Base-by-base conservation (phyloP, 73 alveolate species). In the Symbiodinium natans region DNA sequence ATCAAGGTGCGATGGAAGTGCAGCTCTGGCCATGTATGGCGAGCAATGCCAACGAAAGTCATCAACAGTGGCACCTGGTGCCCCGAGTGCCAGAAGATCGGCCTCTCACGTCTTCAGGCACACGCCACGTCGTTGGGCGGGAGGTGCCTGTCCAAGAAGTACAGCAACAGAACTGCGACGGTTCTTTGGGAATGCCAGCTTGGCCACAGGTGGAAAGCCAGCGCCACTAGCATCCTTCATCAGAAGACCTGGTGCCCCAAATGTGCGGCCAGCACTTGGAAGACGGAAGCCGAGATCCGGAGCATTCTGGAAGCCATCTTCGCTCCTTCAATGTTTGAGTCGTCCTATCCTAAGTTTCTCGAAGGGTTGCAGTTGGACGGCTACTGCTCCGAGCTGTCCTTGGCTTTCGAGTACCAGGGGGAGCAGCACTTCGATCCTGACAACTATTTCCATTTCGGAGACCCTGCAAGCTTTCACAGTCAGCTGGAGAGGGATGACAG, bases 291-390 rank as follows among this genome's bases (percentile, higher is more conserved):
- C 15, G 56, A 40, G 36, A 31, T 40, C 17, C 38, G 88, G 9
- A 19, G 36, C 36, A 33, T 40, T 38, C 25, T 80, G 27, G 88
- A 38, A 25, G 59, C 48, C 56, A 80, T 80, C 48, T 80, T 80
- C 41, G 3, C 3, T 23, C 48, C 59, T 29, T 11, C 38, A 9
- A 2, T 17, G 8, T 80, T 80, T 10, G 39, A 6, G 56, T 39
- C 88, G 31, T 36, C 63, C 34, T 39, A 5, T 17, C 88, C 88
- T 23, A 10, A 31, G 4, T 80, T 80, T 25, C 36, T 80, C 63
- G 40, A 25, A 15, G 38, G 88, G 23, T 39, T 80, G 88, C 59
- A 38, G 38, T 80, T 80, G 88, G 88, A 80, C 38, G 88, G 88
- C 3, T 6, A 80, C 88, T 39, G 88, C 6, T 2, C 11, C 31